Evolutionary conservation across 176 grass and related monocot species (phyloP).

Genomic region (Panicum miliaceum): DNA sequence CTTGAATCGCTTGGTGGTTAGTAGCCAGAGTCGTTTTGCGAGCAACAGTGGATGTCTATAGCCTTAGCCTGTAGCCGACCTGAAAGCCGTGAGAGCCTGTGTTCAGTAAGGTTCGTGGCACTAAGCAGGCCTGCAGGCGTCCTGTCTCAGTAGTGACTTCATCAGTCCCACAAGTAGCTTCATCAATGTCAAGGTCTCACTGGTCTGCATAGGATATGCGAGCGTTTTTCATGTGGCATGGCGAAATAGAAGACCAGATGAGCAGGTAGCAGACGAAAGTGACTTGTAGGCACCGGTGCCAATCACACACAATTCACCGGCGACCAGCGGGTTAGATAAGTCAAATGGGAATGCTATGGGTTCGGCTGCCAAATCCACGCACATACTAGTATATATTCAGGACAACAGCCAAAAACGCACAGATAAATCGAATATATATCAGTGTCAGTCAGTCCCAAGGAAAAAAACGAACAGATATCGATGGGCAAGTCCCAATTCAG

Average conservation of each 20-base stretch:
- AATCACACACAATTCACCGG: background rate
- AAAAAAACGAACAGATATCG: background rate
- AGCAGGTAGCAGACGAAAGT: background rate
- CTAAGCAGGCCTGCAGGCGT: too few relatives aligned
- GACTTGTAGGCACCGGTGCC: constrained; percentile 21
- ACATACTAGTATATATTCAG: background rate
- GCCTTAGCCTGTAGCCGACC: too few relatives aligned
- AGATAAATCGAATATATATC: background rate
- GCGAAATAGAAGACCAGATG: too few relatives aligned
- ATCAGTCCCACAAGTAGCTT: too few relatives aligned
- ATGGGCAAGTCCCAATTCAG: background rate
- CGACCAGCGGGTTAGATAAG: background rate
- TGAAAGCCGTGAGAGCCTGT: too few relatives aligned
- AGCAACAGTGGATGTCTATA: too few relatives aligned
- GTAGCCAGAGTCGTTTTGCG: background rate
- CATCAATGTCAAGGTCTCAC: too few relatives aligned
- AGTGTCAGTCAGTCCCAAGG: background rate
- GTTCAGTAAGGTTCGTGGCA: too few relatives aligned
- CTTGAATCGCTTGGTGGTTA: background rate
- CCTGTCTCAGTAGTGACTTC: too few relatives aligned
- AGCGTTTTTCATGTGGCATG: too few relatives aligned
- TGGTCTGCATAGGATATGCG: too few relatives aligned
- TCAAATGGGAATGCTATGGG: background rate
- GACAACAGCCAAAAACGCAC: background rate
- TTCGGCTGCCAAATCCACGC: background rate